phyloP scores from a whole-genome alignment of 306 rosid species.

The Quillaja saponaria region DNA sequence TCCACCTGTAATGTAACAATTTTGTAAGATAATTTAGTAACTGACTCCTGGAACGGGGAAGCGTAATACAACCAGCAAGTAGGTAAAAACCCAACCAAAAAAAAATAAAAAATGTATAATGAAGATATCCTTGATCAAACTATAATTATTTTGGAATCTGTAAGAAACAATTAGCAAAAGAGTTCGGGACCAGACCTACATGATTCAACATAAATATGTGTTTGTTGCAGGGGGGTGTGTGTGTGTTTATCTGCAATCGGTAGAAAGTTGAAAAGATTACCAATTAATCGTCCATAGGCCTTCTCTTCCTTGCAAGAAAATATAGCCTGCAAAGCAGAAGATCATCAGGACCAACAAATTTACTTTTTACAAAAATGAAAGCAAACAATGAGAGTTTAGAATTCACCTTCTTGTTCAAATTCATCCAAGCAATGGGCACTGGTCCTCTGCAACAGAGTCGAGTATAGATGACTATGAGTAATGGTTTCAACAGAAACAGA shows the following conservation, averaged over 20 bases:
- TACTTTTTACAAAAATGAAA: constrained; percentile 13
- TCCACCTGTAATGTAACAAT: constrained; percentile 52
- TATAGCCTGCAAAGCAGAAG: constrained; percentile 50
- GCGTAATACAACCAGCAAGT: constrained; percentile 11
- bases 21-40: constrained; percentile 22
- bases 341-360: constrained; percentile 29
- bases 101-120: too few species aligned
- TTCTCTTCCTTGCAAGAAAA: constrained; percentile 62
- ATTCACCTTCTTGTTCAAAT: constrained; percentile 67
- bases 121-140: constrained; percentile 15
- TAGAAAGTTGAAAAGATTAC: constrained; percentile 33
- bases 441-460: constrained; percentile 52
- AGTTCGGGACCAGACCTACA: neutral
- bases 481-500: neutral
- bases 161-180: constrained; percentile 16
- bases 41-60: constrained; percentile 25
- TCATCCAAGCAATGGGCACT: constrained; percentile 67
- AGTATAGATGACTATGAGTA: constrained; percentile 9
- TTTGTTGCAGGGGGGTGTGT: too few species aligned
- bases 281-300: constrained; percentile 70
- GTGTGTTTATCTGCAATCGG: too few species aligned
- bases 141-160: neutral
- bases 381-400: constrained; percentile 8
- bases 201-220: too few species aligned
- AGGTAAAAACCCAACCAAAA: constrained; percentile 5